These are phyloP conservation scores for Lentinus tigrinus DNA, from an alignment of 768 basidiomycete genomes.

Conservation along the genomic window DNA sequence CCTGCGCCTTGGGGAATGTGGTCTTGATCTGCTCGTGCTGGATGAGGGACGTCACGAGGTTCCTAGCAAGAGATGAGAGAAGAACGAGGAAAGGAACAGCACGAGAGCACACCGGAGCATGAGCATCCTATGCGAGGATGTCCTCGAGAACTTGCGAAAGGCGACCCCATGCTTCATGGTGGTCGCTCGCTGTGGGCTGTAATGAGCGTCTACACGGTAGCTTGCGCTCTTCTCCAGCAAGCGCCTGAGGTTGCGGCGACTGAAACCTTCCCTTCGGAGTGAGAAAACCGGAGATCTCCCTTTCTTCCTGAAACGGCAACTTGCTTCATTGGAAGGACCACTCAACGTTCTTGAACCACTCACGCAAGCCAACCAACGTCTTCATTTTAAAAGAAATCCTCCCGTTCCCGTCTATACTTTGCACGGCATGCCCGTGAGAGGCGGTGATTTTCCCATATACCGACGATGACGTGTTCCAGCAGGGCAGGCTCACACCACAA, in stretches of 20 bases:
- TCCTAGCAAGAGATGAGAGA: constrained; percentile 48
- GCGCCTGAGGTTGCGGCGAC: background rate
- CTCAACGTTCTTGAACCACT: too few species aligned
- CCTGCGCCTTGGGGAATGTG: constrained; percentile 92
- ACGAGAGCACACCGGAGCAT: constrained; percentile 73
- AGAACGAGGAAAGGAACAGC: background rate
- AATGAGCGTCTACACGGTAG: constrained; percentile 9
- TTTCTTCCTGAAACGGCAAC: too few species aligned
- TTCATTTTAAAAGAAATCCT: too few species aligned
- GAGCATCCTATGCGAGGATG: constrained; percentile 87
- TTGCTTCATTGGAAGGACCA: too few species aligned
- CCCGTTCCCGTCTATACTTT: too few species aligned
- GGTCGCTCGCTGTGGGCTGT: constrained; percentile 9
- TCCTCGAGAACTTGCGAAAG: constrained; percentile 89
- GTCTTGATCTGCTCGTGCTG: constrained; percentile 96
- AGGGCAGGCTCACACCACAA: too few species aligned
- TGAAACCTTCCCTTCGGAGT: background rate
- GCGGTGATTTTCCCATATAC: too few species aligned
- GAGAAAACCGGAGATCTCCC: background rate
- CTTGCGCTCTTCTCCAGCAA: background rate
- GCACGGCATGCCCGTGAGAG: too few species aligned
- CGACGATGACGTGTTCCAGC: too few species aligned
- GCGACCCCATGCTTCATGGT: constrained; percentile 93
- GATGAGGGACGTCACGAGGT: constrained; percentile 90
- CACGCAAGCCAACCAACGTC: too few species aligned